These are phyloP conservation scores for Hippophae tibetana DNA, from an alignment of 306 rosid species.

Conservation along the genomic window DNA sequence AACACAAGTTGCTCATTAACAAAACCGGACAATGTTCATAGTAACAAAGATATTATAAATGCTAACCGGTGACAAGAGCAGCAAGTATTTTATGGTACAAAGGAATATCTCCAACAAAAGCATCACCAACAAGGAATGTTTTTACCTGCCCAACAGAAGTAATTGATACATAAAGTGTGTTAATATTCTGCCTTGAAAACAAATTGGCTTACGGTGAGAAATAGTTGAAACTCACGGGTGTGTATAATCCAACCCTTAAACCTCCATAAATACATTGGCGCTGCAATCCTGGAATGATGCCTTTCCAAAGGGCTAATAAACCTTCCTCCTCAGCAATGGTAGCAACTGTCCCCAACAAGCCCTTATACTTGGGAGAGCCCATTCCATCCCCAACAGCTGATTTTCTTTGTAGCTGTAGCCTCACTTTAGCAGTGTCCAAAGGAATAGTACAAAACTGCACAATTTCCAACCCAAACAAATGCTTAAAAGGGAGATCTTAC, in stretches of 20 bases:
- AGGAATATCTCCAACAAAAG: conserved; percentile 74
- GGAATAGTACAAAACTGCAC: conserved; percentile 89
- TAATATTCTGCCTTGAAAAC: conserved; percentile 1
- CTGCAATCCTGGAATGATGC: conserved; percentile 88
- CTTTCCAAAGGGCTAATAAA: conserved; percentile 75
- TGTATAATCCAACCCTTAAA: conserved; percentile 88
- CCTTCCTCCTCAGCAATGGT: conserved; percentile 97
- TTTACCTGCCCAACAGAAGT: conserved; percentile 67
- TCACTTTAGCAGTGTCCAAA: conserved; percentile 86
- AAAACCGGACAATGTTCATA: conserved; percentile 7
- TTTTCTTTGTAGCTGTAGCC: conserved; percentile 93
- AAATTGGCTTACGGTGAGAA: conserved; percentile 22
- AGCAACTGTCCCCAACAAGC: conserved; percentile 61
- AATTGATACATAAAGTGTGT: conserved; percentile 31
- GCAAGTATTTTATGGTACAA: conserved; percentile 77
- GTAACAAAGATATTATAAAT: conserved; percentile 6
- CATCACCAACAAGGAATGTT: conserved; percentile 71
- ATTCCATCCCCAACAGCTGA: conserved; percentile 33
- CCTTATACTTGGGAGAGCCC: conserved; percentile 53
- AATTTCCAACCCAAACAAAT: conserved; percentile 15
- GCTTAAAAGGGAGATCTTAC: conserved; percentile 8
- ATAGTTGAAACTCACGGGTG: conserved; percentile 68
- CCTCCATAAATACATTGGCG: conserved; percentile 96
- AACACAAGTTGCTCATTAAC: not conserved
- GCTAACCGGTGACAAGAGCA: conserved; percentile 86